Conservation (phyloP, 768 basidiomycete genomes). For the Cantharellus anzutake region DNA sequence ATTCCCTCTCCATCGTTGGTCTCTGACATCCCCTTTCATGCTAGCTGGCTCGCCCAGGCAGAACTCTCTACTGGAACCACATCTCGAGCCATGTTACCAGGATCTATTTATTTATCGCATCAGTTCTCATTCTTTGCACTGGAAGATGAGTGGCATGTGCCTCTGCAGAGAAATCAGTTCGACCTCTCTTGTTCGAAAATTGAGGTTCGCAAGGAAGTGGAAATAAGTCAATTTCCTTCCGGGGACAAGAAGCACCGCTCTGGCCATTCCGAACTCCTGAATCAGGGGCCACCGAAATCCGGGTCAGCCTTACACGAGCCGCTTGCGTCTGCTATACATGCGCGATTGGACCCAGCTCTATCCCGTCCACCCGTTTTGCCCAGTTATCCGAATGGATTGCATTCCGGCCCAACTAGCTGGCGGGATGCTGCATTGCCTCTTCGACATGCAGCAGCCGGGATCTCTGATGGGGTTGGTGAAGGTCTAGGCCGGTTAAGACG, state of each 20-base stretch:
- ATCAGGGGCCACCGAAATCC: slow-evolving; percentile 2
- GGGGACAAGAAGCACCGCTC: not conserved
- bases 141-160: slow-evolving; percentile 45
- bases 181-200: slow-evolving; percentile 39
- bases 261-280: slow-evolving; percentile 2
- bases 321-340: slow-evolving; percentile 50
- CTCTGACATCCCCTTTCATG: not conserved
- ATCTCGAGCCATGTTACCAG: slow-evolving; percentile 40
- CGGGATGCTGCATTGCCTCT: slow-evolving; percentile 2
- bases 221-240: slow-evolving; percentile 20
- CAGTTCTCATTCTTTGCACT: slow-evolving; percentile 69
- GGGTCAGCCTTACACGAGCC: slow-evolving; percentile 48
- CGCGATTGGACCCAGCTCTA: slow-evolving; percentile 31
- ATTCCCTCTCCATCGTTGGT: not conserved
- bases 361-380: slow-evolving; percentile 35
- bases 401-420: slow-evolving; percentile 2
- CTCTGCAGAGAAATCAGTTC: slow-evolving; percentile 44
- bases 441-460: slow-evolving; percentile 25
- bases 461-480: slow-evolving; percentile 38
- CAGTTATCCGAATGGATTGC: slow-evolving; percentile 52
- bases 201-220: slow-evolving; percentile 53
- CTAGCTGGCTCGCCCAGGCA: slow-evolving; percentile 54
- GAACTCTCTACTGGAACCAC: slow-evolving; percentile 61
- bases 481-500: slow-evolving; percentile 38
- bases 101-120: slow-evolving; percentile 64